Base-by-base conservation (phyloP, 371 early-diverging fungal genomes). In the Parasitella parasitica region DNA sequence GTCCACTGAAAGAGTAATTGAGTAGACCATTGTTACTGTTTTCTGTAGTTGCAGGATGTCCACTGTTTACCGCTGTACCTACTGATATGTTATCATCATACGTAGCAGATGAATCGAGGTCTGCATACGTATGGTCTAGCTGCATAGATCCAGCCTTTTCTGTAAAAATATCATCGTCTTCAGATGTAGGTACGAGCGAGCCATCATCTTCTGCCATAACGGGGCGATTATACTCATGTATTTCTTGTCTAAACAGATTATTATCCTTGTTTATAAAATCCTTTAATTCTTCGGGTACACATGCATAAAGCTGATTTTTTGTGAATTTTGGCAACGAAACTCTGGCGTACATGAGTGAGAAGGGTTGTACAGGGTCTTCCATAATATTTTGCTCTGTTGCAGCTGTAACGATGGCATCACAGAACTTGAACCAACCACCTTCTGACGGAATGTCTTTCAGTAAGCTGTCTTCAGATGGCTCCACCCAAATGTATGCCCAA, bases 401-500 rank as follows among this genome's bases (percentile, higher is more conserved):
- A 16, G 71, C 60, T 27, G 43, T 54, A 5, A 80, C 81, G 27
- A 28, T 50, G 0, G 81, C 76, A 64, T 80, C 81, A 50, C 74
- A 72, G 52, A 77, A 80, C n/a, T 55, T 68, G 27, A 71, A 77
- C 81, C 81, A 80, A 0, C 66, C 65, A 6, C 67, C 69, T 41
- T 53, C 63, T 11, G 46, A 18, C 0, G 71, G 56, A 8, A 64
- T 59, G 28, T 69, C 65, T 6, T 52, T 16, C 7, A 69, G 26
- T 1, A 65, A 32, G 20, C 54, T 59, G 9, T 51, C 46, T 30
- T 71, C 64, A 2, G 38, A 36, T 12, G 63, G 64, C 8, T 71
- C 72, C 0, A 73, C 71, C 64, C 69, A 68, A 18, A 80, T 67
- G 37, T 80, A 80, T 1, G 69, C 77, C 81, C 81, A 80, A 51